Conservation (phyloP, 2,329 filamentous ascomycete species). For the Paracamarosporium sp. region DNA sequence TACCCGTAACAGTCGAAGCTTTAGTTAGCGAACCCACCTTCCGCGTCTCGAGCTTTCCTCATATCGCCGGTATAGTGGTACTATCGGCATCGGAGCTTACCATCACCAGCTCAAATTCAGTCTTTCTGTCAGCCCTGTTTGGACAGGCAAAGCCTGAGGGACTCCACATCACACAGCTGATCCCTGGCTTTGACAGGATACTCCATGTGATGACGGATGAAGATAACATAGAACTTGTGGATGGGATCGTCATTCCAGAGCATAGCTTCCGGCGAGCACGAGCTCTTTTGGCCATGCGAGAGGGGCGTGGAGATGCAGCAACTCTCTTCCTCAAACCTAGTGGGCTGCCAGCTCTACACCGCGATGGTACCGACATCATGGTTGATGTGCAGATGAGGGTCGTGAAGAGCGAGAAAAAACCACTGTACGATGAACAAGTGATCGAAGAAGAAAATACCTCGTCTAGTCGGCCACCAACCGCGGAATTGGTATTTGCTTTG, state of each 20-base stretch:
- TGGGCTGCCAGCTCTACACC: conserved; percentile 83
- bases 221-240: conserved; percentile 80
- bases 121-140: conserved; percentile 91
- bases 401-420: conserved; percentile 77
- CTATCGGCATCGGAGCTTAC: conserved; percentile 78
- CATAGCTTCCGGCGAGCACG: conserved; percentile 92
- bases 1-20: conserved; percentile 83
- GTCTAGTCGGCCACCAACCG: conserved; percentile 55
- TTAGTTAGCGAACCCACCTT: conserved; percentile 73
- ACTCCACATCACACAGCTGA: conserved; percentile 76
- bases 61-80: conserved; percentile 96
- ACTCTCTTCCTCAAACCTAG: conserved; percentile 83
- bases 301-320: conserved; percentile 77
- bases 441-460: conserved; percentile 64
- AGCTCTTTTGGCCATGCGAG: conserved; percentile 80
- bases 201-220: conserved; percentile 83
- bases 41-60: conserved; percentile 90
- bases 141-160: conserved; percentile 86
- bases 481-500: conserved; percentile 87
- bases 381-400: conserved; percentile 97
- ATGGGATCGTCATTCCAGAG: conserved; percentile 96
- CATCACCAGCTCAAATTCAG: conserved; percentile 92
- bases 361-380: conserved; percentile 89
- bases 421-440: conserved; percentile 63
- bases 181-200: conserved; percentile 87